phyloP scores from a whole-genome alignment of 1,284 basidiomycete genomes.

The Cutaneotrichosporon spelunceum region DNA sequence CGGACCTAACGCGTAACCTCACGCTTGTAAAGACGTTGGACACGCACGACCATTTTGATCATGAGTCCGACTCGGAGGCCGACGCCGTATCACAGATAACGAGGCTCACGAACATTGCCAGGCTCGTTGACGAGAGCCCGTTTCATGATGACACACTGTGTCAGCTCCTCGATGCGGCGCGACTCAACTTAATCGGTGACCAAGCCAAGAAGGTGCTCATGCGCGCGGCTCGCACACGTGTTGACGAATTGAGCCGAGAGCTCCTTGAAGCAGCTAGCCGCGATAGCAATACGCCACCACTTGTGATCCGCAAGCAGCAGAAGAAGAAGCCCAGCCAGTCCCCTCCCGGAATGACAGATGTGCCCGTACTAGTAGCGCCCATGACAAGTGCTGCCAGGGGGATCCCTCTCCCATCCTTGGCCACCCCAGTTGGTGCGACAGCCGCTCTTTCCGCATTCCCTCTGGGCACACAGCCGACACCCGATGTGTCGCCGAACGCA shows the following conservation, averaged over 20 bases:
- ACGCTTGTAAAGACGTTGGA: background rate
- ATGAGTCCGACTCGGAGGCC: background rate
- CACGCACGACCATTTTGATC: background rate
- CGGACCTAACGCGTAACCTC: background rate
- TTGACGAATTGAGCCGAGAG: constrained; percentile 41
- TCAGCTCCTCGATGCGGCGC: constrained; percentile 47
- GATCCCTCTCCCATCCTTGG: background rate
- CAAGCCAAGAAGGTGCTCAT: constrained; percentile 48
- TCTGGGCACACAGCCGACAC: background rate
- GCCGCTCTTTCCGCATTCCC: background rate
- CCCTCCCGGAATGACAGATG: background rate
- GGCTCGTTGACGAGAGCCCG: constrained; percentile 37
- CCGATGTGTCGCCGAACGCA: background rate
- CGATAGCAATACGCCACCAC: constrained; percentile 8
- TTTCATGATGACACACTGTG: constrained; percentile 51
- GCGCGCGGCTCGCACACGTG: constrained; percentile 44
- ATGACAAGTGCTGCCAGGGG: background rate
- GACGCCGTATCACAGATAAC: constrained; percentile 3
- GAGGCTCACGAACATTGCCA: constrained; percentile 3
- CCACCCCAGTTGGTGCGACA: background rate
- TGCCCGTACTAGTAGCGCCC: too few species aligned
- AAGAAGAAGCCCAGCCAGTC: constrained; percentile 2
- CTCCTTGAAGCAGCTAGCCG: background rate
- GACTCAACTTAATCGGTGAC: constrained; percentile 45
- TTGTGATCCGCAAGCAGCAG: constrained; percentile 16